A percentile compares a stretch with the other conserved stretches of the same genome.
phyloP scores from a whole-genome alignment of 108 stramenopile species.

The Chaetoceros muelleri region DNA sequence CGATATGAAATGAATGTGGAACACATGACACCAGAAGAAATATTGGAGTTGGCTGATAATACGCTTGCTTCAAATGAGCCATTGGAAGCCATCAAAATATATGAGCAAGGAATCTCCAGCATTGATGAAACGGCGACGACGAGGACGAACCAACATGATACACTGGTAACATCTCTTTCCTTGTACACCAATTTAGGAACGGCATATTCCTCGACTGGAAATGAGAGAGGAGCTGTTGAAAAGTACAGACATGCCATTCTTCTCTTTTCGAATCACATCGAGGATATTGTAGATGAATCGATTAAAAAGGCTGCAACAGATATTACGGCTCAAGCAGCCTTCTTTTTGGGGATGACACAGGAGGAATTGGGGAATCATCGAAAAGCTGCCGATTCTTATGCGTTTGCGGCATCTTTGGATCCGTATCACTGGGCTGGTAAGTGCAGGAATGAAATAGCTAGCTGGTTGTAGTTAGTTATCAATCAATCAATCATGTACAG shows the following conservation, averaged over 20 bases:
- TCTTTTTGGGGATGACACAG: constrained; percentile 57
- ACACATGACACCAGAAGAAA: background rate
- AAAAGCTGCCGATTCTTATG: constrained; percentile 29
- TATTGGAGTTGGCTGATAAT: background rate
- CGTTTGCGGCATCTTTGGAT: constrained; percentile 36
- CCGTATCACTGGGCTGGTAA: constrained; percentile 59
- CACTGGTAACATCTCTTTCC: constrained; percentile 30
- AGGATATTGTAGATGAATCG: constrained; percentile 11
- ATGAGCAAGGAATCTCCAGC: background rate
- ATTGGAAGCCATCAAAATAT: constrained; percentile 2
- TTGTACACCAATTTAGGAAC: constrained; percentile 40
- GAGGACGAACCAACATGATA: constrained; percentile 6
- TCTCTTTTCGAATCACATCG: constrained; percentile 14
- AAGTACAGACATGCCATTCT: constrained; percentile 22
- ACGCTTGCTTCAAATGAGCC: constrained; percentile 1
- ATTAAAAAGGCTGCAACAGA: constrained; percentile 14
- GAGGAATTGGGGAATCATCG: constrained; percentile 29
- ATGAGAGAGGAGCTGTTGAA: constrained; percentile 6
- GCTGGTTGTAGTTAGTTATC: too few relatives aligned
- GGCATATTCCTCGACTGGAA: constrained; percentile 26
- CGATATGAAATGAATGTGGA: background rate
- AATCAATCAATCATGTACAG: too few relatives aligned
- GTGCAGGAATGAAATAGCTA: too few relatives aligned
- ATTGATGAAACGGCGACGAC: too few relatives aligned
- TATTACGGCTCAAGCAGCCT: constrained; percentile 37